phyloP scores from a whole-genome alignment of 2,329 filamentous ascomycete species.

The Sporothrix variecibatus region DNA sequence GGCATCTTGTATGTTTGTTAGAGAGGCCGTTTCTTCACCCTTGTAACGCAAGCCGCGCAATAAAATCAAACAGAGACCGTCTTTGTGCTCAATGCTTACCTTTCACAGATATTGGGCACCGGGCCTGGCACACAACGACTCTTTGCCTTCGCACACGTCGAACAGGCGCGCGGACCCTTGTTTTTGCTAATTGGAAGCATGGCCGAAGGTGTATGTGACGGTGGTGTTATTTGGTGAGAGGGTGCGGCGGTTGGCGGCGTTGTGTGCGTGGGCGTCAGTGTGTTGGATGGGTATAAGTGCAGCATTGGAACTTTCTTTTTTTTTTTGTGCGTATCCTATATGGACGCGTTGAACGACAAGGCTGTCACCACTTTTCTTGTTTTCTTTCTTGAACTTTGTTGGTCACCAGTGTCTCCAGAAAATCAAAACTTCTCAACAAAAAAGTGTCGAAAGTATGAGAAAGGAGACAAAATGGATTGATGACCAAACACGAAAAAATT shows the following conservation, averaged over 20 bases:
- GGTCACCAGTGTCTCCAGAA: neutral
- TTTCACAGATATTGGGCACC: constrained; percentile 48
- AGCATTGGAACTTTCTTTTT: neutral
- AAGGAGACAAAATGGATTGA: neutral
- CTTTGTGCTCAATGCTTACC: constrained; percentile 39
- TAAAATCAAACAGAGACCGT: neutral
- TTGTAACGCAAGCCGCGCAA: neutral
- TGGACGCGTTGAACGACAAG: neutral
- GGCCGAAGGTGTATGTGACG: neutral
- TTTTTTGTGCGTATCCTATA: neutral
- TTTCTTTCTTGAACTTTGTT: neutral
- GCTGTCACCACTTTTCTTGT: neutral
- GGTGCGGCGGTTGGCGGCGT: neutral
- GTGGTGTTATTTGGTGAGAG: neutral
- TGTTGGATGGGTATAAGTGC: neutral
- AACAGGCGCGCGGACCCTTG: constrained; percentile 53
- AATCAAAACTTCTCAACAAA: neutral
- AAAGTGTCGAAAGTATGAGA: neutral
- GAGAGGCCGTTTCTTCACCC: neutral
- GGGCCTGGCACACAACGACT: constrained; percentile 51
- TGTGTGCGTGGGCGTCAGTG: neutral
- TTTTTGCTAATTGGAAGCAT: constrained; percentile 22
- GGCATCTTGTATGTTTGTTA: constrained; percentile 42
- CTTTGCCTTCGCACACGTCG: constrained; percentile 55
- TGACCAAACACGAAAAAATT: neutral